phyloP scores from a whole-genome alignment of 148 eudicot genomes.

The Beta vulgaris region DNA sequence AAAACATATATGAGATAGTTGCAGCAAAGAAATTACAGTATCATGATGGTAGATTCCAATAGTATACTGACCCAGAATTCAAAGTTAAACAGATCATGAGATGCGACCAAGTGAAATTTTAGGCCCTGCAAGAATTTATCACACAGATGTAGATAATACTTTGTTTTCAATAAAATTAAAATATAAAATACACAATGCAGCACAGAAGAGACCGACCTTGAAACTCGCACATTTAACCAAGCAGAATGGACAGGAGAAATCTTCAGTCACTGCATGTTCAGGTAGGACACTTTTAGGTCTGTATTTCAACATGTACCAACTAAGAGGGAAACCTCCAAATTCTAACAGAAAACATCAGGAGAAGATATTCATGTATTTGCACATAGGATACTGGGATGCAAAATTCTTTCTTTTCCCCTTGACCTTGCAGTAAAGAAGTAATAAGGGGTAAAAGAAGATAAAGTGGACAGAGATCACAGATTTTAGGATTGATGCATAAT shows the following conservation, averaged over 20 bases:
- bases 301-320: neutral
- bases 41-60: slow-evolving; percentile 7
- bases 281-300: neutral
- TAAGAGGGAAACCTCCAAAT: neutral
- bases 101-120: slow-evolving; percentile 62
- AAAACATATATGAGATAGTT: slow-evolving; percentile 6
- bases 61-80: slow-evolving; percentile 82
- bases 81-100: slow-evolving; percentile 81
- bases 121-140: slow-evolving; percentile 54
- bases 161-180: neutral
- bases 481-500: no score
- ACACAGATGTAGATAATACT: neutral
- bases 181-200: neutral
- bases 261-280: slow-evolving; percentile 71
- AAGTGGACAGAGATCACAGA: neutral
- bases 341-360: neutral
- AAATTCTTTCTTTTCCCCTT: neutral
- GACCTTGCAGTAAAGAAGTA: neutral
- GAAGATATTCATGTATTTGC: neutral
- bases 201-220: slow-evolving; percentile 46
- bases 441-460: neutral
- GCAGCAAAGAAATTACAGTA: neutral
- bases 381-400: neutral
- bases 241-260: slow-evolving; percentile 92
- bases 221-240: slow-evolving; percentile 85